Conservation (phyloP, 2,329 filamentous ascomycete genomes). For the Rhytidhysteron rufulum region DNA sequence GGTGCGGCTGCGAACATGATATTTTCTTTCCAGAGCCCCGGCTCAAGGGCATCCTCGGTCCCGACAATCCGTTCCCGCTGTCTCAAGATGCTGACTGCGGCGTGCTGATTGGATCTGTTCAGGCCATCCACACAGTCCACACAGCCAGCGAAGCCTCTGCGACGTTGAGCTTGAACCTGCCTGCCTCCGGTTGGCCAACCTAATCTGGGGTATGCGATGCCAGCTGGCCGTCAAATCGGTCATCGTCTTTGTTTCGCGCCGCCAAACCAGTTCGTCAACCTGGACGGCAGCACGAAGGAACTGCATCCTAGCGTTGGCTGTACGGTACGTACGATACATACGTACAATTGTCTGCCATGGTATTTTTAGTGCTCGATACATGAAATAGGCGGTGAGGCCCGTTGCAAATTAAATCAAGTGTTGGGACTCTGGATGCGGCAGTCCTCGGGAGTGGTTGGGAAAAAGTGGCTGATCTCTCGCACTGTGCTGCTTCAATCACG, state of each 20-base stretch:
- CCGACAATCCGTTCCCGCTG: conserved; percentile 19
- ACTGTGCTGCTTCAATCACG: neutral
- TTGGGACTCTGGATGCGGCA: conserved; percentile 6
- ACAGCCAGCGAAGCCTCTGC: conserved; percentile 17
- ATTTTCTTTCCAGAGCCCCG: conserved; percentile 27
- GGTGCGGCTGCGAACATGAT: conserved; percentile 25
- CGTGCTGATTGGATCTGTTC: conserved; percentile 10
- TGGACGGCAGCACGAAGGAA: conserved; percentile 16
- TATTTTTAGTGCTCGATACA: conserved; percentile 28
- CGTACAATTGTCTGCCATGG: too few species aligned
- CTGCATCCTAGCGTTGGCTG: conserved; percentile 15
- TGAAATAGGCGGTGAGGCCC: conserved; percentile 32
- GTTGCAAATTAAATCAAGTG: conserved; percentile 4
- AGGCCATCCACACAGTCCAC: conserved; percentile 11
- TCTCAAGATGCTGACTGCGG: conserved; percentile 14
- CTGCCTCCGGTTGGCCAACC: conserved; percentile 15
- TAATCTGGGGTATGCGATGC: conserved; percentile 20
- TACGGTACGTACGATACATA: too few species aligned
- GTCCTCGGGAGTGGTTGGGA: neutral
- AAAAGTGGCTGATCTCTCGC: neutral
- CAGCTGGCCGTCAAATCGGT: conserved; percentile 19
- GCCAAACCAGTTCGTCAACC: conserved; percentile 21
- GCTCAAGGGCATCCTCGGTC: conserved; percentile 20
- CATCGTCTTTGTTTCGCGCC: conserved; percentile 11
- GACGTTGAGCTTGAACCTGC: conserved; percentile 20